phyloP scores from a whole-genome alignment of 2,329 filamentous ascomycete species.

The Ceratocystis ficicola region DNA sequence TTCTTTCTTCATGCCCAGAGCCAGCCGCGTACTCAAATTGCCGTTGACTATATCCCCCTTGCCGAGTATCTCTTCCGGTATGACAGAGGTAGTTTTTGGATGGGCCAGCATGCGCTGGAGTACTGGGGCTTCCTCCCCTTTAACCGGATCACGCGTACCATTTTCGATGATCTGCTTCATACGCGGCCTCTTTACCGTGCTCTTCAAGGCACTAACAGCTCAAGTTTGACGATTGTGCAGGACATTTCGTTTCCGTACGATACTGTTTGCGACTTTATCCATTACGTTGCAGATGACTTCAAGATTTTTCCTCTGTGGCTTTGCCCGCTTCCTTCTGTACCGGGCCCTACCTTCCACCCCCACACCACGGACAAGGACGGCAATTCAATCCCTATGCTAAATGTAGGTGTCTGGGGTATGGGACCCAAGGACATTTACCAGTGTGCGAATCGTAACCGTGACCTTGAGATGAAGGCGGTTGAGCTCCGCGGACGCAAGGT shows the following conservation, averaged over 20 bases:
- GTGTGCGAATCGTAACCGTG: slow-evolving; percentile 36
- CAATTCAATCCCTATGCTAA: slow-evolving; percentile 34
- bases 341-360: slow-evolving; percentile 25
- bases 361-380: slow-evolving; percentile 27
- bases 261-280: slow-evolving; percentile 34
- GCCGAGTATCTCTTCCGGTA: slow-evolving; percentile 60
- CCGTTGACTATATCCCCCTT: slow-evolving; percentile 46
- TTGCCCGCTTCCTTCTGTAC: slow-evolving; percentile 39
- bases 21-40: slow-evolving; percentile 27
- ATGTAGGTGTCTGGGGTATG: slow-evolving; percentile 52
- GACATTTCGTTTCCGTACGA: slow-evolving; percentile 45
- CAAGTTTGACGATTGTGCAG: slow-evolving; percentile 51
- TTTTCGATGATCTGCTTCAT: slow-evolving; percentile 51
- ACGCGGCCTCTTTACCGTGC: slow-evolving; percentile 55
- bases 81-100: slow-evolving; percentile 59
- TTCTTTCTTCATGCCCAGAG: slow-evolving; percentile 56
- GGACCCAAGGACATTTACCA: slow-evolving; percentile 31
- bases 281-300: slow-evolving; percentile 37
- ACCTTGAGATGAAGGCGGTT: slow-evolving; percentile 47
- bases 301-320: slow-evolving; percentile 45
- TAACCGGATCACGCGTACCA: slow-evolving; percentile 48
- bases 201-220: slow-evolving; percentile 48
- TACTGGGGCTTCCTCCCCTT: slow-evolving; percentile 52
- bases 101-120: slow-evolving; percentile 47
- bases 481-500: slow-evolving; percentile 55